Percentiles rank a stretch among this genome's conserved stretches.
phyloP scores from a whole-genome alignment of 331 rosid species.

The Cucumis variabilis region DNA sequence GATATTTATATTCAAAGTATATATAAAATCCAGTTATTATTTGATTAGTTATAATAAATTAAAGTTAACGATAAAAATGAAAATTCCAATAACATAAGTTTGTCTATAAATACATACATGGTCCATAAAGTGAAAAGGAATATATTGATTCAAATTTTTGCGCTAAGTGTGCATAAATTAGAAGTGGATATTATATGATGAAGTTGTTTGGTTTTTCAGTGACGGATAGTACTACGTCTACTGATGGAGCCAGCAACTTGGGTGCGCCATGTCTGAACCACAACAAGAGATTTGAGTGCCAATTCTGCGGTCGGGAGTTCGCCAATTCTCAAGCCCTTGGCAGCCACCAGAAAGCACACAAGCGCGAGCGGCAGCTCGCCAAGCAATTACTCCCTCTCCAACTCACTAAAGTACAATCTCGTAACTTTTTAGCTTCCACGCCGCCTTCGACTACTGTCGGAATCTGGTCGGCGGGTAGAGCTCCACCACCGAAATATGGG shows the following conservation, averaged over 20 bases:
- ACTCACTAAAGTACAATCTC: not conserved
- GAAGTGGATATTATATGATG: not conserved
- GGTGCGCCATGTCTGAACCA: not conserved
- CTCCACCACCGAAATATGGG: not conserved
- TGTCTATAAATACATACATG: not conserved
- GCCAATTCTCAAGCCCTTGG: constrained; percentile 30
- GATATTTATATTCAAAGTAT: not conserved
- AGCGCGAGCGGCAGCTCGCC: constrained; percentile 26
- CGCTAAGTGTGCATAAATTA: not conserved
- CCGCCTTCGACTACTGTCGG: not conserved
- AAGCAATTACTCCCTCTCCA: not conserved
- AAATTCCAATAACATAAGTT: too few species aligned
- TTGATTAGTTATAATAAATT: not conserved
- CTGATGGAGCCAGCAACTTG: not conserved
- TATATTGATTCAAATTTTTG: not conserved
- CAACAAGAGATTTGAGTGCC: constrained; percentile 26
- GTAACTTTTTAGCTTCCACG: not conserved
- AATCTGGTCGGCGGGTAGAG: not conserved
- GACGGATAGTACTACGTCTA: not conserved
- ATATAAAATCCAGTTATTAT: not conserved
- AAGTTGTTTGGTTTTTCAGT: constrained; percentile 25
- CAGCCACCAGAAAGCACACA: constrained; percentile 32
- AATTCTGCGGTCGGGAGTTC: constrained; percentile 25
- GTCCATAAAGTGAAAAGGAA: not conserved
- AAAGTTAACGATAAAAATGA: not conserved